Base-by-base conservation (phyloP, 495 filamentous ascomycete species). In the Lentithecium fluviatile region DNA sequence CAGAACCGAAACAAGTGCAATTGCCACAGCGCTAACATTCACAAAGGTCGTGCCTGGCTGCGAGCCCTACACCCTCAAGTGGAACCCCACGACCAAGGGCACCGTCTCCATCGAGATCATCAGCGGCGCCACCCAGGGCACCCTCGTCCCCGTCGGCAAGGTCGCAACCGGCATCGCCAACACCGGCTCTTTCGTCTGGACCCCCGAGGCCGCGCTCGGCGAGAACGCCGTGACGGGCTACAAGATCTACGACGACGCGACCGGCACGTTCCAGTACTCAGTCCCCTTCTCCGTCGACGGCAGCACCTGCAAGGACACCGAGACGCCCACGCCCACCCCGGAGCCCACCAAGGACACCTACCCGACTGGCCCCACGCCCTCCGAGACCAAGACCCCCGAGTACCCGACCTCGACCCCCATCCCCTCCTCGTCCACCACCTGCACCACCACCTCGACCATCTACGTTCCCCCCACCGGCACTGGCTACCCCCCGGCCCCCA, bases 231-330 rank as follows among this genome's bases (percentile, higher is more conserved):
- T 63, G 58, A 66, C 74, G 38, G 40, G 48, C 62, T 89, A 88
- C 74, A 78, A 87, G 64, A 71, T 89, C 62, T 85, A 88, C 58
- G 82, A 79, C 37, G 83, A 86, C 69, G 74, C 71, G 10, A 82
- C 77, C 58, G 83, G 85, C 66, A 69, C 78, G 65, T 89, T 84
- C 78, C 86, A 89, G 71, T 89, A 82, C 75, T 81, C 80, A 23
- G 83, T 82, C 42, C 86, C 88, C 69, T 89, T 88, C 74, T 86
- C 86, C 67, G 76, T 89, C n/a, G n/a, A n/a, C n/a, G n/a, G n/a
- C n/a, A n/a, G n/a, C n/a, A n/a, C n/a, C 72, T 71, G 72, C 52
- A 84, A 83, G 20, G 25, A 43, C n/a, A n/a, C n/a, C n/a, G n/a
- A n/a, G n/a, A n/a, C n/a, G n/a, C n/a, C n/a, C n/a, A n/a, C n/a